phyloP scores from a whole-genome alignment of 176 grass and related monocot genomes.

The Ampelocalamus luodianensis region DNA sequence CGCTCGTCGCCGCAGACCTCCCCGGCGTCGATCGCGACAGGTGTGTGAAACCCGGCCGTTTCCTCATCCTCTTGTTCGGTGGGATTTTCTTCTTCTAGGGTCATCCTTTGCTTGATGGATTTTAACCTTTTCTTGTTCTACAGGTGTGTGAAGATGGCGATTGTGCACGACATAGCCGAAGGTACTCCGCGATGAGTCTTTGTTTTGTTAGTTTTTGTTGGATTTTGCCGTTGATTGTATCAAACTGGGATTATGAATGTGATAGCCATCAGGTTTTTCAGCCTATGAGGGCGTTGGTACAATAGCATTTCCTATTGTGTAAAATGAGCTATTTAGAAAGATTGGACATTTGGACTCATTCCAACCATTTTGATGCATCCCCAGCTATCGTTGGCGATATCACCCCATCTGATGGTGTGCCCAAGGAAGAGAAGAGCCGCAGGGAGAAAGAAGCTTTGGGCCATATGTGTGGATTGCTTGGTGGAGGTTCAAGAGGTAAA shows the following conservation, averaged over 20 bases:
- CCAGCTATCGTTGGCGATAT: constrained; percentile 96
- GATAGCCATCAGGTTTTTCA: background rate
- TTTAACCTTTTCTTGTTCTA: background rate
- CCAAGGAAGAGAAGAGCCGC: constrained; percentile 90
- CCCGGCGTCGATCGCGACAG: constrained; percentile 89
- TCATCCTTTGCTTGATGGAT: background rate
- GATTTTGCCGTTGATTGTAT: background rate
- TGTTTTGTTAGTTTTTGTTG: background rate
- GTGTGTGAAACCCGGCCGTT: constrained; percentile 24
- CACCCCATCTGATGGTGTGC: constrained; percentile 83
- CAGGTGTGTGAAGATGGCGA: constrained; percentile 94
- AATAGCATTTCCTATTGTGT: background rate
- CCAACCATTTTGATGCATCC: background rate
- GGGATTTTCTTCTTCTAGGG: background rate
- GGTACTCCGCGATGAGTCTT: constrained; percentile 35
- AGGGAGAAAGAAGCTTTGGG: constrained; percentile 90
- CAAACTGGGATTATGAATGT: background rate
- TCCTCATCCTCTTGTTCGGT: background rate
- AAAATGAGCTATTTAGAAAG: background rate
- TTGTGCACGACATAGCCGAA: constrained; percentile 98
- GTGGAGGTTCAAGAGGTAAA: constrained; percentile 83
- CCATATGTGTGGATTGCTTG: constrained; percentile 87
- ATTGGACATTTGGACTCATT: background rate
- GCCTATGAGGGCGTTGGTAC: background rate
- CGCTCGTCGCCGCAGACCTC: constrained; percentile 82